These are phyloP conservation scores for Capsella rubella DNA, from an alignment of 441 rosid species.

Conservation along the genomic window DNA sequence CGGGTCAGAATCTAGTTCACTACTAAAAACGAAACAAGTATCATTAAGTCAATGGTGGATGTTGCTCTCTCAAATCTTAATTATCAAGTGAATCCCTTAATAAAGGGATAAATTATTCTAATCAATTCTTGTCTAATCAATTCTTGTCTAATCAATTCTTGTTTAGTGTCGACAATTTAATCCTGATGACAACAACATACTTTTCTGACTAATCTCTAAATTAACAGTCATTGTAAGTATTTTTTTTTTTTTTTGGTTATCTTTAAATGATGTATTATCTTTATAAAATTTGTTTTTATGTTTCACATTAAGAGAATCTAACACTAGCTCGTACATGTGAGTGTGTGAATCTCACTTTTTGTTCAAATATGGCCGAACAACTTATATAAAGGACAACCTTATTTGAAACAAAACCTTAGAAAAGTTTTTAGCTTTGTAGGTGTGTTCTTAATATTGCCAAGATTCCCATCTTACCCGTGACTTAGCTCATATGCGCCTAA, in stretches of 20 bases:
- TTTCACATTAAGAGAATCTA: slow-evolving; percentile 15
- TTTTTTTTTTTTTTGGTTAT: neutral
- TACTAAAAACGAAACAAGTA: neutral
- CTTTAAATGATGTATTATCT: slow-evolving; percentile 1
- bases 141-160: neutral
- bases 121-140: neutral
- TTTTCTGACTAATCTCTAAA: neutral
- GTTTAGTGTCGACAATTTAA: neutral
- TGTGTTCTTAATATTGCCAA: slow-evolving; percentile 32
- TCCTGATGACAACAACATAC: neutral
- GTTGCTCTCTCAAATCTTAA: neutral
- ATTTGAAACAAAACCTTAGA: slow-evolving; percentile 21
- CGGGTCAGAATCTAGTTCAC: too few relatives aligned
- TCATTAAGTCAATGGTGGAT: slow-evolving; percentile 16
- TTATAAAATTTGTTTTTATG: neutral
- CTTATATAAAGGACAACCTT: slow-evolving; percentile 19
- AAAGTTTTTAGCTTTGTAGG: slow-evolving; percentile 28
- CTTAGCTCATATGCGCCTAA: slow-evolving; percentile 30
- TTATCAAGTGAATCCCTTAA: neutral
- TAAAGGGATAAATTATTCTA: neutral
- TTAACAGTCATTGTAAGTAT: neutral
- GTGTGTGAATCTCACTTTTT: neutral
- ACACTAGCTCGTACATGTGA: neutral
- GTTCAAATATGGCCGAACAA: slow-evolving; percentile 6
- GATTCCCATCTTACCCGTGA: slow-evolving; percentile 29